Evolutionary conservation across 768 basidiomycete genomes (phyloP), one percentile per base, ranked within the genome.

Genomic region (Lactarius akahatsu): DNA sequence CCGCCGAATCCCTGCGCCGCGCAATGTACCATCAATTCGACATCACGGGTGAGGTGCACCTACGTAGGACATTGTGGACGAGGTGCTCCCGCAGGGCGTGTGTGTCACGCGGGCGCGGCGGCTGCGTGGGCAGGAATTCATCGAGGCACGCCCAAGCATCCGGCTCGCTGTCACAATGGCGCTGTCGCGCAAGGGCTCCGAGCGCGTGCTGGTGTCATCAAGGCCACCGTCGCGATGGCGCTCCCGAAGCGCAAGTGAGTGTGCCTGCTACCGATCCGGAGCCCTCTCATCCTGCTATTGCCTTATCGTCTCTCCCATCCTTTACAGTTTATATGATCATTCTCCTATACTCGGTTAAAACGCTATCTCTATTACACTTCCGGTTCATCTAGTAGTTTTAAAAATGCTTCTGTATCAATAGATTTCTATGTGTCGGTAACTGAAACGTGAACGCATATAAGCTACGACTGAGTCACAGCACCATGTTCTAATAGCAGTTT

Each of bases 41-140:
- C 69, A 78, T 84, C 55, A 85, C 82, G 26, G 75, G 75, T 16
- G 95, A 98, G 75, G 96, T 98, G 73, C 78, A 80, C 50, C 64
- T 94, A 30, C 74, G 70, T 96, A 98, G 77, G 94, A 96, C 61
- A 86, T 98, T 11, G 94, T 98, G 15, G 96, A 98, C 67, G 92
- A 97, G 73, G 83, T 84, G 0, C 78, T 94, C 50, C 79, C 80
- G 7, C 91, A 92, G 70, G 94, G 93, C 11, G 89, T 99, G 56
- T 80, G 97, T 71, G 78, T 98, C 66, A 96, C 94, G 3, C 83
- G 91, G 30, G 89, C 94, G 47, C 91, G 91, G 80, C 78, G 92
- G 63, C 75, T 96, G 71, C 83, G 84, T 59, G 87, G 88, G 6
- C 95, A 97, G 77, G 96, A 99, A 81, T 78, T 85, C 69, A 79